Percentiles rank a stretch among this genome's conserved stretches.
Conservation (phyloP, 352 stramenopile species). For the Globisporangium abappressorium region DNA sequence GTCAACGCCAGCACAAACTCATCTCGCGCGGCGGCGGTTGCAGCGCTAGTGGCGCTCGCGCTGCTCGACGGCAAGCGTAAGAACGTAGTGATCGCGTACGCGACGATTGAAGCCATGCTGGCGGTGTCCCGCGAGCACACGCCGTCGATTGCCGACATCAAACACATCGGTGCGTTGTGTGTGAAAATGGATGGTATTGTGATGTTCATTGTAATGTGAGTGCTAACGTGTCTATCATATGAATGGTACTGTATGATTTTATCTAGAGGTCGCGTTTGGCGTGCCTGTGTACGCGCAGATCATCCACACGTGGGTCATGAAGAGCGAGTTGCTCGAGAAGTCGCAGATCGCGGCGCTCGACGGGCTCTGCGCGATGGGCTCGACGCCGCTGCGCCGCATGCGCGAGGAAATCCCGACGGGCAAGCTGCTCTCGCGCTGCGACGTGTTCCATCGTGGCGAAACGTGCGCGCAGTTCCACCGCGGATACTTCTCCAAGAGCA, state of each 20-base stretch:
- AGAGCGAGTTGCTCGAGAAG: constrained; percentile 40
- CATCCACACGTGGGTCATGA: constrained; percentile 68
- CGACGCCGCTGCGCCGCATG: constrained; percentile 42
- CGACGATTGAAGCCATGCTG: constrained; percentile 42
- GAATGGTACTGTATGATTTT: neutral
- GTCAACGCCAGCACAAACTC: constrained; percentile 15
- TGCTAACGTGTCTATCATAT: neutral
- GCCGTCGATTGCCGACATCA: constrained; percentile 26
- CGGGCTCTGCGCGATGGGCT: constrained; percentile 37
- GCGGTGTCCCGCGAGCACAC: constrained; percentile 32
- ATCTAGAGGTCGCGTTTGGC: constrained; percentile 41
- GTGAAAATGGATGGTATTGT: neutral
- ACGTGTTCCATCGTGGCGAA: constrained; percentile 51
- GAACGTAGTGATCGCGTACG: constrained; percentile 49
- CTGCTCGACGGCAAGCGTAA: constrained; percentile 48
- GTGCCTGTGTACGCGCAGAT: constrained; percentile 36
- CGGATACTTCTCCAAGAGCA: constrained; percentile 31
- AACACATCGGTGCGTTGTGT: constrained; percentile 42
- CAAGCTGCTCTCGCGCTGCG: constrained; percentile 41
- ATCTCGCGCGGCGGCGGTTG: constrained; percentile 39
- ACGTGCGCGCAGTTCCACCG: constrained; percentile 49
- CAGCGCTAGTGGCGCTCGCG: constrained; percentile 30
- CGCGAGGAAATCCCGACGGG: constrained; percentile 47
- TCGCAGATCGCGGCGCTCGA: constrained; percentile 52
- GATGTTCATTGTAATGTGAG: neutral